phyloP scores from a whole-genome alignment of 2,329 filamentous ascomycete genomes.

The Monilinia fructicola region DNA sequence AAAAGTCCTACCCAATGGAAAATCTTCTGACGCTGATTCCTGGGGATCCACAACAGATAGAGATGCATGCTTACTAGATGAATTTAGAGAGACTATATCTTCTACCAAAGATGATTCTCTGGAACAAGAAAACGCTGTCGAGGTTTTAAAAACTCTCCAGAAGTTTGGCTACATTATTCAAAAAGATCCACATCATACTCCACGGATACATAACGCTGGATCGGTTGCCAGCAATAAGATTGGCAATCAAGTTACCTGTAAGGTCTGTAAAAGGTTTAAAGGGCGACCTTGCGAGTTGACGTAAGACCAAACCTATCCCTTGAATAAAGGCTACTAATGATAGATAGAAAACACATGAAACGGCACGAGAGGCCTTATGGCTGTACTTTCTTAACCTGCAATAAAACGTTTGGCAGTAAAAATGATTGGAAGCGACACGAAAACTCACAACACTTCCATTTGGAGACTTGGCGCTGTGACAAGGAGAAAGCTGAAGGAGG shows the following conservation, averaged over 20 bases:
- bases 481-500: conserved; percentile 40
- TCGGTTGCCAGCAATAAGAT: conserved; percentile 36
- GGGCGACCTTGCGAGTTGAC: conserved; percentile 56
- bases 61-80: conserved; percentile 4
- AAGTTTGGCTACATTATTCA: conserved; percentile 35
- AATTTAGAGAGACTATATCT: background rate
- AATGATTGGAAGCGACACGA: conserved; percentile 95
- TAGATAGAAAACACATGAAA: conserved; percentile 74
- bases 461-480: conserved; percentile 71
- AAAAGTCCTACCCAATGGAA: conserved; percentile 31
- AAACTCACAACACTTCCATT: conserved; percentile 70
- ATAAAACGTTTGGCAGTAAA: conserved; percentile 81
- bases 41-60: conserved; percentile 23
- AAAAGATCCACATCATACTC: conserved; percentile 28
- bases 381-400: conserved; percentile 71
- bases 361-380: conserved; percentile 79
- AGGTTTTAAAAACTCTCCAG: conserved; percentile 33
- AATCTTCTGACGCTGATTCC: conserved; percentile 21
- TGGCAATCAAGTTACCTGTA: conserved; percentile 41
- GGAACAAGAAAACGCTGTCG: conserved; percentile 30
- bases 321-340: conserved; percentile 22
- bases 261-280: conserved; percentile 49
- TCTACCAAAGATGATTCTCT: conserved; percentile 25
- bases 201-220: conserved; percentile 32
- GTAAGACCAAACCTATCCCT: conserved; percentile 43